A percentile compares a stretch with the other conserved stretches of the same genome.
These are phyloP conservation scores for Fusarium chuoi DNA, from an alignment of 2,329 filamentous ascomycete genomes.

Conservation along the genomic window DNA sequence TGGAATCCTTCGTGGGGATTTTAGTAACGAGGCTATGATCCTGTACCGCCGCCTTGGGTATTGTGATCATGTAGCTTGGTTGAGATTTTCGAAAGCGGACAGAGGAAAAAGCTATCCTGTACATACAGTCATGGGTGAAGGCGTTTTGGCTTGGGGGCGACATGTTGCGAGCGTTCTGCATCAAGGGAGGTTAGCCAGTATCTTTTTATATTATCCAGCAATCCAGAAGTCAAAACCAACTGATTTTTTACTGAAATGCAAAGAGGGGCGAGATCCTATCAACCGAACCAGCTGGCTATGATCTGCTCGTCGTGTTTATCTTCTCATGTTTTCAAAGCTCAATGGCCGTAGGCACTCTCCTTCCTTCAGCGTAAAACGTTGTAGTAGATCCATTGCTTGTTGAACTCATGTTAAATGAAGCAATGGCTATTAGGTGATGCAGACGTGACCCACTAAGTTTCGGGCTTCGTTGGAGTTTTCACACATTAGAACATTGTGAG, in stretches of 20 bases:
- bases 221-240: neutral
- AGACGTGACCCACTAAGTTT: neutral
- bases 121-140: neutral
- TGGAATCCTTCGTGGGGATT: conserved; percentile 39
- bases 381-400: neutral
- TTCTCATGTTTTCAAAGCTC: neutral
- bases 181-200: conserved; percentile 1
- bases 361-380: neutral
- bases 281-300: neutral
- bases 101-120: neutral
- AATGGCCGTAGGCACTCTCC: neutral
- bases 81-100: neutral
- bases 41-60: neutral
- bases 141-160: neutral
- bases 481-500: neutral
- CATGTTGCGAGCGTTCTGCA: conserved; percentile 16
- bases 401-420: neutral
- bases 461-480: too few relatives aligned
- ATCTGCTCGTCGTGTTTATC: neutral
- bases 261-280: neutral
- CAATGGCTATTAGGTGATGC: neutral
- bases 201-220: neutral
- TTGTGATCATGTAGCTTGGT: neutral
- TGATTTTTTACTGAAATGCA: neutral
- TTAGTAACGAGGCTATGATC: conserved; percentile 5